phyloP scores from a whole-genome alignment of 805 yeast species.

The Candida chilensis region DNA sequence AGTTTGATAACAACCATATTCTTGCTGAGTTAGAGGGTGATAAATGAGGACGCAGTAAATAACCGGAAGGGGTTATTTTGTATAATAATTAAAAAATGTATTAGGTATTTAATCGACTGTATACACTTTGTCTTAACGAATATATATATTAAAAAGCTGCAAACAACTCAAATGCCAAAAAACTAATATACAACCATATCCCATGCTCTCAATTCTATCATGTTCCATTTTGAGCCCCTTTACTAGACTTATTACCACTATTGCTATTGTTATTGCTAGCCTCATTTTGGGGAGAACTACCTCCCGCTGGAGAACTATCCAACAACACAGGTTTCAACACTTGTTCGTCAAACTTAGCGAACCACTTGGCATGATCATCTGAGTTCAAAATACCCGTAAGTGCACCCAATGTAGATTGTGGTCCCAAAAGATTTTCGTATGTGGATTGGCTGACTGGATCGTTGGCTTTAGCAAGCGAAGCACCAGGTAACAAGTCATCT shows the following conservation, averaged over 20 bases:
- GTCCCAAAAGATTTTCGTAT: neutral
- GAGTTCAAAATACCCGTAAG: conserved; percentile 25
- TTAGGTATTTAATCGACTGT: no score
- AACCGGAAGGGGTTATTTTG: no score
- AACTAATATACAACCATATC: no score
- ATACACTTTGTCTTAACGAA: no score
- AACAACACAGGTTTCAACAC: conserved; percentile 86
- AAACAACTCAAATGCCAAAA: no score
- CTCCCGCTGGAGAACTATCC: conserved; percentile 38
- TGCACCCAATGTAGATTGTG: conserved; percentile 1
- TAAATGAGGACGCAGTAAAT: no score
- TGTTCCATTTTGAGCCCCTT: no score
- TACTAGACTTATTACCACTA: neutral
- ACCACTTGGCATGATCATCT: conserved; percentile 85
- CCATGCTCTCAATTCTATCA: no score
- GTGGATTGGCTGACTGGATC: conserved; percentile 1
- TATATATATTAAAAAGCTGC: no score
- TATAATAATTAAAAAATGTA: no score
- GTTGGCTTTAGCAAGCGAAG: conserved; percentile 4
- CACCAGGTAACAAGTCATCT: conserved; percentile 22
- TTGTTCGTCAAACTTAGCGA: conserved; percentile 86
- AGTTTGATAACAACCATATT: conserved; percentile 5
- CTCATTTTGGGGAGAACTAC: neutral
- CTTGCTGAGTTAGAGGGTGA: no score
- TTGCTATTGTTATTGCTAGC: neutral